phyloP scores from a whole-genome alignment of 164 flowering plant genomes.

The Malania oleifera region DNA sequence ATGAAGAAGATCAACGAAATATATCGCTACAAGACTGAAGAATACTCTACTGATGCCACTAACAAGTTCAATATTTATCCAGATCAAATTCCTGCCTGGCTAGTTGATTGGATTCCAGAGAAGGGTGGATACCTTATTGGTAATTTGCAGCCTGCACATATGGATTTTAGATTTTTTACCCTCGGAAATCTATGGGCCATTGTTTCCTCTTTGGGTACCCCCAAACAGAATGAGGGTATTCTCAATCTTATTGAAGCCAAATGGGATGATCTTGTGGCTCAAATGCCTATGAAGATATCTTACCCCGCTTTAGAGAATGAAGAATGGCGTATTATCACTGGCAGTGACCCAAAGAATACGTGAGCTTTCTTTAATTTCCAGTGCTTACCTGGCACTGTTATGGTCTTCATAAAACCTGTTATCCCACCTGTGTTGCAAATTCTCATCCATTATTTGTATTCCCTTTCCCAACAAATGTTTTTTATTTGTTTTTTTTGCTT shows the following conservation, averaged over 20 bases:
- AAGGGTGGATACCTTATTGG: conserved; percentile 82
- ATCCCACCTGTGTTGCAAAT: neutral
- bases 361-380: conserved; percentile 25
- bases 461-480: no score
- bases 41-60: conserved; percentile 77
- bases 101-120: conserved; percentile 88
- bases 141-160: conserved; percentile 88
- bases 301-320: conserved; percentile 77
- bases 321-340: conserved; percentile 88
- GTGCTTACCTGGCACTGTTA: neutral
- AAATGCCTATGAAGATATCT: conserved; percentile 85
- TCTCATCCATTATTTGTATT: no score
- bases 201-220: conserved; percentile 76
- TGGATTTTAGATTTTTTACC: conserved; percentile 92
- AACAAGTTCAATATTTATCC: conserved; percentile 95
- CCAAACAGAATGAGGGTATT: conserved; percentile 67
- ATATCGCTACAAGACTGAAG: conserved; percentile 89
- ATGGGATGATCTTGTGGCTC: conserved; percentile 83
- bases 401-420: neutral
- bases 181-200: conserved; percentile 92
- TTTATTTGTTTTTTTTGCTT: no score
- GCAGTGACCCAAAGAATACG: conserved; percentile 97
- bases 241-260: conserved; percentile 71
- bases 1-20: conserved; percentile 85
- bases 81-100: conserved; percentile 86